Evolutionary conservation across 176 grass and related monocot genomes (phyloP), one percentile per base, ranked within the genome.

Genomic region (Thalia dealbata): DNA sequence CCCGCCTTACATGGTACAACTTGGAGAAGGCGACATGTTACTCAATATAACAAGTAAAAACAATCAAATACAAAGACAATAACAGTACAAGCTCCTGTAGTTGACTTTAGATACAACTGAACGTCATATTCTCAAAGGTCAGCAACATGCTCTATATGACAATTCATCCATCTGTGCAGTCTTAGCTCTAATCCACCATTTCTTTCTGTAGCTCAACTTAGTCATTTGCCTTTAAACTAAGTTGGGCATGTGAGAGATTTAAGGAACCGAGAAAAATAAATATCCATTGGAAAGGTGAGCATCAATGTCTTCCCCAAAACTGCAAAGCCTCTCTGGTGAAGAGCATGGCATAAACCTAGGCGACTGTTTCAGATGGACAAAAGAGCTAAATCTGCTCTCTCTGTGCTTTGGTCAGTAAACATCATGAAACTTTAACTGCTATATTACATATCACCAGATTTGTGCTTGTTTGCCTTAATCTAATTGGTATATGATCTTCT

Each of bases 401-500:
- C 54, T 58, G 61, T 14, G 61, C 25, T 63, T 26, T 63, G 2
- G 54, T n/a, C 21, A 52, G 54, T n/a, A 58, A 2, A n/a, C 21
- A 58, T 58, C 54, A 58, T 58, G 6, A 15, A 3, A 58, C 18
- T 58, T 58, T 58, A n/a, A 58, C 14, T 58, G 54, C 54, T 63
- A 63, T 63, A 63, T 63, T 63, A 63, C 61, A 63, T 15, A 28
- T 28, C 61, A 63, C 25, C 61, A 28, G 54, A 58, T n/a, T 23
- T 22, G 54, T 58, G 54, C 21, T 58, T 58, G 16, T 58, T 5
- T 58, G 54, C 54, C 18, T 58, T n/a, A 58, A 58, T 58, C 21
- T 58, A n/a, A 23, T n/a, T 58, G 54, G 54, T 58, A 58, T 58
- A 0, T 23, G 54, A 58, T 58, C 15, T 58, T 58, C 19, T 23